phyloP scores from a whole-genome alignment of 805 yeast species.

The Hagleromyces aurorensis region DNA sequence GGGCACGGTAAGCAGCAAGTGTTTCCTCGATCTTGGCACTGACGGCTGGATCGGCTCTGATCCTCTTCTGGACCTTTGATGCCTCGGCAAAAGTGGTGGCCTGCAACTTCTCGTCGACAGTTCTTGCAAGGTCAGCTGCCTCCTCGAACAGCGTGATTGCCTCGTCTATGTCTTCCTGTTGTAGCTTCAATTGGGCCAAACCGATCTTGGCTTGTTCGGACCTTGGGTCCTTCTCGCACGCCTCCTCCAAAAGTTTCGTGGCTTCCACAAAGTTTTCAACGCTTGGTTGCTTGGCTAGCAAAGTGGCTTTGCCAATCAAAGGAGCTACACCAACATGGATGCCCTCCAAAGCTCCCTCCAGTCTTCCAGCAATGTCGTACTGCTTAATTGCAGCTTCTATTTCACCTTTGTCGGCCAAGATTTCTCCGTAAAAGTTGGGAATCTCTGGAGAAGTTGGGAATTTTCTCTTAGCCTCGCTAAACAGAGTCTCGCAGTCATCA shows the following conservation, averaged over 20 bases:
- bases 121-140: slow-evolving; percentile 75
- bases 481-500: slow-evolving; percentile 53
- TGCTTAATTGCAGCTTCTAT: slow-evolving; percentile 65
- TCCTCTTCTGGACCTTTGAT: slow-evolving; percentile 76
- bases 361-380: slow-evolving; percentile 77
- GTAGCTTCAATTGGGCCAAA: slow-evolving; percentile 86
- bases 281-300: slow-evolving; percentile 46
- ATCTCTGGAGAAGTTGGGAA: slow-evolving; percentile 87
- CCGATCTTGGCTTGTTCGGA: slow-evolving; percentile 84
- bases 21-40: slow-evolving; percentile 56
- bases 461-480: slow-evolving; percentile 59
- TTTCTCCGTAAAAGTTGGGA: slow-evolving; percentile 94
- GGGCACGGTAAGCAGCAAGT: slow-evolving; percentile 35
- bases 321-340: slow-evolving; percentile 85
- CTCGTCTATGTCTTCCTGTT: slow-evolving; percentile 71
- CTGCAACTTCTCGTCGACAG: slow-evolving; percentile 78
- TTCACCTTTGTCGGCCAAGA: slow-evolving; percentile 74
- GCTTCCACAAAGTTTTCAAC: slow-evolving; percentile 46
- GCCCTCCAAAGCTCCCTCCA: slow-evolving; percentile 62
- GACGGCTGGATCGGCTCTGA: slow-evolving; percentile 61
- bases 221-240: slow-evolving; percentile 77
- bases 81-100: slow-evolving; percentile 91
- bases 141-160: slow-evolving; percentile 79
- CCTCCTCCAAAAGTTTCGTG: slow-evolving; percentile 57
- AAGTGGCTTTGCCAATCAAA: slow-evolving; percentile 79